These are phyloP conservation scores for Raphanus raphanistrum DNA, from an alignment of 345 rosid genomes.

Conservation along the genomic window DNA sequence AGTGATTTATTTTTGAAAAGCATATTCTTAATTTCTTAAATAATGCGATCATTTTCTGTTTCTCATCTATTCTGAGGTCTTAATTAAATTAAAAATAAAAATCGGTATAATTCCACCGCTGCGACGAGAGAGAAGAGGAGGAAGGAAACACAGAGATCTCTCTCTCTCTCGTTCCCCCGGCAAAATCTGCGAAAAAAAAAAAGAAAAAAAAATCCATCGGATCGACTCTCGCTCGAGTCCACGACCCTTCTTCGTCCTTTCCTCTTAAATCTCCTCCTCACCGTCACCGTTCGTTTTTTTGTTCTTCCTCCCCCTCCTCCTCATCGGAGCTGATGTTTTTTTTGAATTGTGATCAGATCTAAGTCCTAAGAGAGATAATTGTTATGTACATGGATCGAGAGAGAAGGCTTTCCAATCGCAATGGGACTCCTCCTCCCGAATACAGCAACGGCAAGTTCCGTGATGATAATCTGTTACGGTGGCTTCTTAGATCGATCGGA, in stretches of 20 bases:
- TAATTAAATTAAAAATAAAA: constrained; percentile 10
- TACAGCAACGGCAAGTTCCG: constrained; percentile 34
- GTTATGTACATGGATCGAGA: constrained; percentile 51
- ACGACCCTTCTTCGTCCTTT: neutral
- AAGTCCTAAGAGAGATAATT: constrained; percentile 3
- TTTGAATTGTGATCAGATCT: constrained; percentile 35
- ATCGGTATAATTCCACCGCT: constrained; percentile 32
- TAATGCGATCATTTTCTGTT: constrained; percentile 3
- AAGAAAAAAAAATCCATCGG: neutral
- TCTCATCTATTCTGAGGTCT: neutral
- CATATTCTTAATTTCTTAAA: constrained; percentile 1
- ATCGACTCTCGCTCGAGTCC: constrained; percentile 25
- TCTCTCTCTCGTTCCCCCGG: constrained; percentile 20
- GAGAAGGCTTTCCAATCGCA: constrained; percentile 35
- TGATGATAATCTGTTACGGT: constrained; percentile 37
- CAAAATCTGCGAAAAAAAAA: neutral
- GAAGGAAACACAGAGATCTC: constrained; percentile 26
- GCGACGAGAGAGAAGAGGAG: constrained; percentile 21
- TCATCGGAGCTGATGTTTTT: neutral
- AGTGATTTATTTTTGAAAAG: neutral
- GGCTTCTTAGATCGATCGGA: constrained; percentile 40
- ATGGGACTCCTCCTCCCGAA: constrained; percentile 33
- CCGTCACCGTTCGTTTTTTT: constrained; percentile 13
- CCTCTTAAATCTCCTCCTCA: neutral
- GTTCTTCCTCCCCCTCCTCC: no score